Evolutionary conservation across 371 early-diverging fungal genomes (phyloP).

Genomic region (Choanephora cucurbitarum): DNA sequence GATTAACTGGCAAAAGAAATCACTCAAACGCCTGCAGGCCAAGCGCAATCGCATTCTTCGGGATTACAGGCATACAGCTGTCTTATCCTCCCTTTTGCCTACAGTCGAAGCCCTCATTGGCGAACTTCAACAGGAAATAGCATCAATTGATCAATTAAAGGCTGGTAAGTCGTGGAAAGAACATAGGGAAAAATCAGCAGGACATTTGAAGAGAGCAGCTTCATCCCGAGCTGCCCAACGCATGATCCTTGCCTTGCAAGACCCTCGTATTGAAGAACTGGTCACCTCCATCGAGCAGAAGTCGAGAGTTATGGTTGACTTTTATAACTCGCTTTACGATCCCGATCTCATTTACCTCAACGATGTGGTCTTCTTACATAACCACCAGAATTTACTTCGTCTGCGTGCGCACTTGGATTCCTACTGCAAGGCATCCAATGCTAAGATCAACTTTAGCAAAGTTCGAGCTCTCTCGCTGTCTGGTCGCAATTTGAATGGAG

Average conservation of each 20-base stretch:
- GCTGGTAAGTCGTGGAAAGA: constrained; percentile 5
- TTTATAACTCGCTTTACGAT: not conserved
- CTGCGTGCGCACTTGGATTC: not conserved
- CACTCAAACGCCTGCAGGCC: not conserved
- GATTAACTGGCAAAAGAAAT: not conserved
- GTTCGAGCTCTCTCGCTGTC: not conserved
- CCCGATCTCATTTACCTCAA: not conserved
- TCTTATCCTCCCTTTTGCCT: not conserved
- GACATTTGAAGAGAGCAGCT: not conserved
- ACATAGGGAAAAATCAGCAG: constrained; percentile 7
- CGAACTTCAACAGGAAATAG: not conserved
- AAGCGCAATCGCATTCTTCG: constrained; percentile 8
- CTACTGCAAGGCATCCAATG: not conserved
- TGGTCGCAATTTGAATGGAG: not conserved
- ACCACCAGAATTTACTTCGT: not conserved
- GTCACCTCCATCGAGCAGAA: not conserved
- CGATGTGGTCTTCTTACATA: not conserved
- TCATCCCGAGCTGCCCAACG: not conserved
- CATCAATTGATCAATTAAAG: not conserved
- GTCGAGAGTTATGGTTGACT: not conserved
- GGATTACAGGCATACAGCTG: not conserved
- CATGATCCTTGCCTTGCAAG: not conserved
- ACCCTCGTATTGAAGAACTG: not conserved
- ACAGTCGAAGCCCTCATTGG: not conserved
- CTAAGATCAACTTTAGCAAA: not conserved